Evolutionary conservation across 2,329 filamentous ascomycete species (phyloP).

Genomic region (Aspergillus brasiliensis): DNA sequence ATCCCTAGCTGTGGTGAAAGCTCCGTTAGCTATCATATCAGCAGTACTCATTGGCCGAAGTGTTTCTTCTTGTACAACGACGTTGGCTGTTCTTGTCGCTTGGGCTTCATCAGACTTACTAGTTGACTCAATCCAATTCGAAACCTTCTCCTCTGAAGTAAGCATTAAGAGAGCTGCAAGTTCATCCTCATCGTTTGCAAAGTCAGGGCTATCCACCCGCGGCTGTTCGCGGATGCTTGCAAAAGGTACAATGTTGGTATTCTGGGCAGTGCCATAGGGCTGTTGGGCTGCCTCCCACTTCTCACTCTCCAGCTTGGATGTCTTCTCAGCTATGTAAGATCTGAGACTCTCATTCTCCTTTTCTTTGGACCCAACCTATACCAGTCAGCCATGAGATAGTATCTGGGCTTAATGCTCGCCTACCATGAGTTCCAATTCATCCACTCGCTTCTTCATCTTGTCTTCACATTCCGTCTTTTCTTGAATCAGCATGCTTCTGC

Average conservation of each 20-base stretch:
- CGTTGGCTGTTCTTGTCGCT: not conserved
- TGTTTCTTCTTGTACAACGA: not conserved
- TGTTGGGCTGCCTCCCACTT: slow-evolving; percentile 20
- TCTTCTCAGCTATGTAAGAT: slow-evolving; percentile 14
- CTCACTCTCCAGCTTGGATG: slow-evolving; percentile 15
- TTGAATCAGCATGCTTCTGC: too few species aligned
- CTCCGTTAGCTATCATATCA: not conserved
- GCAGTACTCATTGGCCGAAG: not conserved
- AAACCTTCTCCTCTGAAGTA: slow-evolving; percentile 14
- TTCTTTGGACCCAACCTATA: slow-evolving; percentile 25
- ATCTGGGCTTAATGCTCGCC: not conserved
- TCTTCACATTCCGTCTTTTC: not conserved
- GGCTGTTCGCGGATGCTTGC: slow-evolving; percentile 29
- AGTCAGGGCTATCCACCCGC: slow-evolving; percentile 13
- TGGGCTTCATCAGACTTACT: not conserved
- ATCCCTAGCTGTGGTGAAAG: not conserved
- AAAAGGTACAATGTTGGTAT: slow-evolving; percentile 35
- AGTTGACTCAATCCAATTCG: not conserved
- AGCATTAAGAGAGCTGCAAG: slow-evolving; percentile 33
- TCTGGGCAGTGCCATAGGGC: not conserved
- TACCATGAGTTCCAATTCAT: slow-evolving; percentile 24
- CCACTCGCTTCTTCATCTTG: slow-evolving; percentile 6
- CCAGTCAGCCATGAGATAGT: slow-evolving; percentile 15
- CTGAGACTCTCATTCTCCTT: slow-evolving; percentile 23
- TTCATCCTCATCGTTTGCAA: slow-evolving; percentile 28